Evolutionary conservation across 1,284 basidiomycete genomes (phyloP).

Genomic region (Ustilago hordei): DNA sequence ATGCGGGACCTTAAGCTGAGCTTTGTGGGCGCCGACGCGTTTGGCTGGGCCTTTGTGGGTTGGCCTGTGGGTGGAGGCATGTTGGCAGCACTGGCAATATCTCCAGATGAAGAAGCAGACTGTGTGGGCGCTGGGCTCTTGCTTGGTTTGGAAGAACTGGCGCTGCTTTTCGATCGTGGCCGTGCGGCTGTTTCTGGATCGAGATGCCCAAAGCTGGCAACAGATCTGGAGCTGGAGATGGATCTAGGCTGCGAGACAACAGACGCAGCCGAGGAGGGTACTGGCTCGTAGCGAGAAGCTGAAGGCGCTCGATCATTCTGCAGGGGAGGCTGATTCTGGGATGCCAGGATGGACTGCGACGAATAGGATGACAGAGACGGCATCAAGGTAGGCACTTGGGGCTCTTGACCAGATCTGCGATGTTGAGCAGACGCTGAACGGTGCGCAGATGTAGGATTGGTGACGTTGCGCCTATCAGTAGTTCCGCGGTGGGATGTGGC

Average conservation of each 20-base stretch:
- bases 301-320: background rate
- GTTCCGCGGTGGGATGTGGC: conserved; percentile 7
- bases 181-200: conserved; percentile 14
- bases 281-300: background rate
- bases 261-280: background rate
- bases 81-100: background rate
- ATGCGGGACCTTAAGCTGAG: conserved; percentile 41
- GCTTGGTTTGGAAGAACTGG: conserved; percentile 11
- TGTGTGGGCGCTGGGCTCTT: background rate
- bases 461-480: background rate
- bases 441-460: background rate
- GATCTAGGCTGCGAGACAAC: conserved; percentile 3
- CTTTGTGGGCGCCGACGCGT: conserved; percentile 23
- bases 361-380: conserved; percentile 10
- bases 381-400: background rate
- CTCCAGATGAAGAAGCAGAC: conserved; percentile 3
- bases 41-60: background rate
- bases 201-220: conserved; percentile 9
- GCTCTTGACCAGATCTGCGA: background rate
- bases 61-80: conserved; percentile 1
- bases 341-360: conserved; percentile 1
- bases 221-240: conserved; percentile 22
- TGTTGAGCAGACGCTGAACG: conserved; percentile 12
- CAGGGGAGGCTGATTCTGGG: background rate
- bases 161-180: conserved; percentile 34